Conservation (phyloP, 768 basidiomycete species). For the Leccinum disarticulatum region DNA sequence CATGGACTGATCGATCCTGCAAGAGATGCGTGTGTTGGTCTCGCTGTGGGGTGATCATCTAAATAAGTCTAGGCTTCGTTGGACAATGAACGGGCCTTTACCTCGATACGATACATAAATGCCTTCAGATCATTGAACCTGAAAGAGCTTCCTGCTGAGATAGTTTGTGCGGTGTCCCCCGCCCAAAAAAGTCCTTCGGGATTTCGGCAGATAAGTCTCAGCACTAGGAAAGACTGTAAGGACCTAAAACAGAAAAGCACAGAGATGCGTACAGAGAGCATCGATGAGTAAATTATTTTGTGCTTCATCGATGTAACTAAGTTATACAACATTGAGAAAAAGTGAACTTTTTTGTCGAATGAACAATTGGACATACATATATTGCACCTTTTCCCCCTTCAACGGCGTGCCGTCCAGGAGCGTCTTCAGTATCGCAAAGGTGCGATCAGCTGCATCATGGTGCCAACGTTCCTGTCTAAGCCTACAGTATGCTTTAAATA, state of each 20-base stretch:
- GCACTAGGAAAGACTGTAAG: constrained; percentile 39
- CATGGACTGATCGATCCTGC: constrained; percentile 14
- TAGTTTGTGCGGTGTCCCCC: constrained; percentile 79
- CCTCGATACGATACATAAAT: constrained; percentile 63
- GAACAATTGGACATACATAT: constrained; percentile 42
- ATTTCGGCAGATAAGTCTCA: constrained; percentile 62
- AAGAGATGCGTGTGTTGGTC: constrained; percentile 16
- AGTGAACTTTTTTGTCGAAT: background rate
- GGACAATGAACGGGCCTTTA: constrained; percentile 20
- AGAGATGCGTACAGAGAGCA: constrained; percentile 44
- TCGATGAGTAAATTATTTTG: constrained; percentile 74
- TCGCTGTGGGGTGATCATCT: constrained; percentile 16
- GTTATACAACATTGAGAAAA: background rate
- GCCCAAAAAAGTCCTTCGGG: constrained; percentile 74
- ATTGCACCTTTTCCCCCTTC: constrained; percentile 49
- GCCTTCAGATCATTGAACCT: constrained; percentile 71
- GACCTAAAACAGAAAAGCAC: background rate
- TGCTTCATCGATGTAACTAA: constrained; percentile 67
- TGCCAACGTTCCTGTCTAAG: constrained; percentile 43
- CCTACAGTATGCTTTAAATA: constrained; percentile 54
- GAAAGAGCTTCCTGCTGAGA: constrained; percentile 71
- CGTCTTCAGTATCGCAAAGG: constrained; percentile 46
- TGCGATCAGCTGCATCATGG: constrained; percentile 63
- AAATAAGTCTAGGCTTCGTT: background rate
- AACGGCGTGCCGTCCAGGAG: constrained; percentile 32